Evolutionary conservation across 2,329 filamentous ascomycete species (phyloP).

Genomic region (Coniochaeta sp.): DNA sequence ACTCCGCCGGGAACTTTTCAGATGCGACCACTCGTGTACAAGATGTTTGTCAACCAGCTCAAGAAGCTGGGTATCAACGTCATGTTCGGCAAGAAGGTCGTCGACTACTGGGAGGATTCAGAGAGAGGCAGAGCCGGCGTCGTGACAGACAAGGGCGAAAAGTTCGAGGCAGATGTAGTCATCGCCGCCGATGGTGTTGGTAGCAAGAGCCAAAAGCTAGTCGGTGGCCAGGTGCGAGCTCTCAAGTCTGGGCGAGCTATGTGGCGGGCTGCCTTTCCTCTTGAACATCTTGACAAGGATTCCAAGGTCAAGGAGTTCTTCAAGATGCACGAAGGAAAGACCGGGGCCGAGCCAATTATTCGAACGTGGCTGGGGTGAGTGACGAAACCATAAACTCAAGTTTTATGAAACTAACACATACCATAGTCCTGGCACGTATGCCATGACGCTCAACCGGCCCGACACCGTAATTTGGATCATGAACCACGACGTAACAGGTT

Average conservation of each 20-base stretch:
- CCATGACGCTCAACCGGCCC: conserved; percentile 22
- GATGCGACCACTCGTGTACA: conserved; percentile 47
- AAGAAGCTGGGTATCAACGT: conserved; percentile 17
- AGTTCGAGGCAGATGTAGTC: conserved; percentile 37
- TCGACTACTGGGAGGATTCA: conserved; percentile 25
- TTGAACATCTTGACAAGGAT: conserved; percentile 30
- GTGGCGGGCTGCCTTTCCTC: conserved; percentile 33
- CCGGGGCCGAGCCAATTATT: conserved; percentile 32
- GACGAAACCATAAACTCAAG: background rate
- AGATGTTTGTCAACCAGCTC: conserved; percentile 41
- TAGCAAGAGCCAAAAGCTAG: conserved; percentile 34
- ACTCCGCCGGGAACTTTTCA: conserved; percentile 45
- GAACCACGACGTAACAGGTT: conserved; percentile 29
- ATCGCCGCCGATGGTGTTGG: conserved; percentile 40
- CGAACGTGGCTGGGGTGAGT: conserved; percentile 39
- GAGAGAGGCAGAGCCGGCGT: conserved; percentile 31
- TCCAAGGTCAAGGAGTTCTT: conserved; percentile 28
- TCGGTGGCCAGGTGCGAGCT: conserved; percentile 31
- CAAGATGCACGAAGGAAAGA: conserved; percentile 28
- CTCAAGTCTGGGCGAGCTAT: conserved; percentile 34
- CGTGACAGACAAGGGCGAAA: conserved; percentile 39
- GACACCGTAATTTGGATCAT: conserved; percentile 29
- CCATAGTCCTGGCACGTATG: conserved; percentile 31
- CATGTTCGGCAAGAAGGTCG: conserved; percentile 19
- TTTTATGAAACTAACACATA: conserved; percentile 14